phyloP scores from a whole-genome alignment of 768 basidiomycete species.

The Melanogaster broomeanus region DNA sequence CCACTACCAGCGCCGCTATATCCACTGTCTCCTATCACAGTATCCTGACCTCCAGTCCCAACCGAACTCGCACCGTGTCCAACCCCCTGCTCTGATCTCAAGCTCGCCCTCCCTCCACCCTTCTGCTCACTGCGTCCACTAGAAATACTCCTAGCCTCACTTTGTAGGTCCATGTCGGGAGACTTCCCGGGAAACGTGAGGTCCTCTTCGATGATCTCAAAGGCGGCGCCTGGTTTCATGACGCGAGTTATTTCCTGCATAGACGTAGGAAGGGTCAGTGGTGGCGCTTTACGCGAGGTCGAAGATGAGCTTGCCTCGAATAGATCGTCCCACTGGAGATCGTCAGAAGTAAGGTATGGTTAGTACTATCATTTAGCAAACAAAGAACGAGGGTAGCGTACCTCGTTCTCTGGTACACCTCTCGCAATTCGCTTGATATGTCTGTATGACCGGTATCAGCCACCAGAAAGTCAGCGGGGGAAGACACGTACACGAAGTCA shows the following conservation, averaged over 20 bases:
- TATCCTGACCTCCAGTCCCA: not conserved
- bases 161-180: not conserved
- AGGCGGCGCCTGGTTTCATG: slow-evolving; percentile 72
- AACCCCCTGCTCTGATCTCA: not conserved
- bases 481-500: slow-evolving; percentile 65
- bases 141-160: not conserved
- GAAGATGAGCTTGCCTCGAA: slow-evolving; percentile 44
- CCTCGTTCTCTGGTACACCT: slow-evolving; percentile 77
- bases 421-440: slow-evolving; percentile 72
- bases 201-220: slow-evolving; percentile 80
- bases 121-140: not conserved
- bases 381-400: slow-evolving; percentile 23
- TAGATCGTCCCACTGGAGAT: slow-evolving; percentile 60
- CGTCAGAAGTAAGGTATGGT: too few relatives aligned
- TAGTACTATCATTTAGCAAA: not conserved
- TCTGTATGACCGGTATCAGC: slow-evolving; percentile 33
- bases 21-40: not conserved
- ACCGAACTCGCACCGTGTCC: not conserved
- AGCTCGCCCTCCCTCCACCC: not conserved
- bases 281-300: too few relatives aligned
- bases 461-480: not conserved
- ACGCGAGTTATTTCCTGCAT: slow-evolving; percentile 60
- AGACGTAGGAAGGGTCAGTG: not conserved
- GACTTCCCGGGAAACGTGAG: slow-evolving; percentile 65
- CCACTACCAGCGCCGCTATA: not conserved